A percentile compares a stretch with the other conserved stretches of the same genome.
Evolutionary conservation across 2,329 filamentous ascomycete genomes (phyloP).

Genomic region (Paracoccidioides brasiliensis): DNA sequence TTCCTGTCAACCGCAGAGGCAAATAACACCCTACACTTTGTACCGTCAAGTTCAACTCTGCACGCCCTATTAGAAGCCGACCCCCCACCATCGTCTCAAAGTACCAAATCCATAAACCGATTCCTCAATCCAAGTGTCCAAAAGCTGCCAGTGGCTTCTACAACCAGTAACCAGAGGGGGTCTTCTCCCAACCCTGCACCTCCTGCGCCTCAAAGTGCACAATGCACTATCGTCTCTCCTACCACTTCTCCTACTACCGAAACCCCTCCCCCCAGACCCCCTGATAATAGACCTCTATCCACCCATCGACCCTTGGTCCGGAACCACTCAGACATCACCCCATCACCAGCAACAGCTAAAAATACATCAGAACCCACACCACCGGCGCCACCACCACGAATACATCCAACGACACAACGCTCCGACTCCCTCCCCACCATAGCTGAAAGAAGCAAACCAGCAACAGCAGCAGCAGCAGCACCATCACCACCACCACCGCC

Average conservation of each 20-base stretch:
- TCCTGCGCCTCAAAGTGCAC: not conserved
- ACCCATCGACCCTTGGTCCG: not conserved
- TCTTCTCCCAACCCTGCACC: not conserved
- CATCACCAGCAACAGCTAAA: not conserved
- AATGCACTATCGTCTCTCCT: not conserved
- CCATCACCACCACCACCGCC: not conserved
- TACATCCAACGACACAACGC: not conserved
- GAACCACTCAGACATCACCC: not conserved
- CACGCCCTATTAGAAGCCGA: constrained; percentile 6
- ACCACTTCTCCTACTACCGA: not conserved
- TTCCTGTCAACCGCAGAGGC: not conserved
- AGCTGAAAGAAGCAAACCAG: not conserved
- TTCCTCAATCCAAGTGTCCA: constrained; percentile 7
- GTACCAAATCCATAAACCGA: constrained; percentile 2
- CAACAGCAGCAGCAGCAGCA: too few relatives aligned
- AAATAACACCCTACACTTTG: constrained; percentile 1
- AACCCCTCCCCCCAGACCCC: not conserved
- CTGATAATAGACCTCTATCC: not conserved
- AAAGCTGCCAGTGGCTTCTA: not conserved
- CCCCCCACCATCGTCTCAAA: constrained; percentile 4
- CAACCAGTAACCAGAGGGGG: not conserved
- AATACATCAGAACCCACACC: not conserved
- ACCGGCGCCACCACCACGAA: not conserved
- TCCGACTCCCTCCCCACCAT: not conserved
- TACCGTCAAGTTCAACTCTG: constrained; percentile 6